Percentiles rank a stretch among this genome's conserved stretches.
Evolutionary conservation across 2,329 filamentous ascomycete species (phyloP).

Genomic region (Zalaria sp.): DNA sequence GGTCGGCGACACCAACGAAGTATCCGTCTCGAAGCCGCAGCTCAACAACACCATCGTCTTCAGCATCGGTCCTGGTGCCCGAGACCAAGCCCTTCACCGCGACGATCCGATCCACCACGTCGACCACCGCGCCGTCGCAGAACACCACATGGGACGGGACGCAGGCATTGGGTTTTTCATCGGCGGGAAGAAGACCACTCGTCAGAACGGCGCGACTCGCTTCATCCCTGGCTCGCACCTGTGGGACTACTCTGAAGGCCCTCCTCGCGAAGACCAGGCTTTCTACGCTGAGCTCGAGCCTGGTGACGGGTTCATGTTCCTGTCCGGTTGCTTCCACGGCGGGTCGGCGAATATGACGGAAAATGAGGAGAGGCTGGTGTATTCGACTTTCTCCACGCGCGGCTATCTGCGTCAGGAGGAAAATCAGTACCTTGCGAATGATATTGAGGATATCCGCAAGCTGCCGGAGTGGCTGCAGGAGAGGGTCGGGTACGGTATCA

Average conservation of each 20-base stretch:
- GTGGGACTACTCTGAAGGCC: slow-evolving; percentile 13
- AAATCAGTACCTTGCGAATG: too few relatives aligned
- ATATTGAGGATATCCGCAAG: too few relatives aligned
- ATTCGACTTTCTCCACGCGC: too few relatives aligned
- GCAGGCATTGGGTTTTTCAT: slow-evolving; percentile 20
- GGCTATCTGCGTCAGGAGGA: too few relatives aligned
- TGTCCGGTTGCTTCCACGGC: too few relatives aligned
- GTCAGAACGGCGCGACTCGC: too few relatives aligned
- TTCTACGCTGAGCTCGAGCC: too few relatives aligned
- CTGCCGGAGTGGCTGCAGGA: too few relatives aligned
- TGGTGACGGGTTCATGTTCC: too few relatives aligned
- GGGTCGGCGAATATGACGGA: too few relatives aligned
- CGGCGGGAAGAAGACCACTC: slow-evolving; percentile 14
- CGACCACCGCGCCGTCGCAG: slow-evolving; percentile 6
- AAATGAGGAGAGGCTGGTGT: too few relatives aligned
- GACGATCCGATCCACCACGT: slow-evolving; percentile 17
- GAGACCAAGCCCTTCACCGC: slow-evolving; percentile 15
- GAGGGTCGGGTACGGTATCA: too few relatives aligned
- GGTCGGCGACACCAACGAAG: slow-evolving; percentile 4
- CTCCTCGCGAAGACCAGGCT: slow-evolving; percentile 8
- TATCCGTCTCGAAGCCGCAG: slow-evolving; percentile 8
- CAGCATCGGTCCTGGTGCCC: slow-evolving; percentile 12
- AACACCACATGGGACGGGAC: slow-evolving; percentile 11
- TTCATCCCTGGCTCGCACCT: slow-evolving; percentile 24
- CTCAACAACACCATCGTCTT: slow-evolving; percentile 15